Conservation (phyloP, 805 yeast genomes). For the Spathaspora arborariae region DNA sequence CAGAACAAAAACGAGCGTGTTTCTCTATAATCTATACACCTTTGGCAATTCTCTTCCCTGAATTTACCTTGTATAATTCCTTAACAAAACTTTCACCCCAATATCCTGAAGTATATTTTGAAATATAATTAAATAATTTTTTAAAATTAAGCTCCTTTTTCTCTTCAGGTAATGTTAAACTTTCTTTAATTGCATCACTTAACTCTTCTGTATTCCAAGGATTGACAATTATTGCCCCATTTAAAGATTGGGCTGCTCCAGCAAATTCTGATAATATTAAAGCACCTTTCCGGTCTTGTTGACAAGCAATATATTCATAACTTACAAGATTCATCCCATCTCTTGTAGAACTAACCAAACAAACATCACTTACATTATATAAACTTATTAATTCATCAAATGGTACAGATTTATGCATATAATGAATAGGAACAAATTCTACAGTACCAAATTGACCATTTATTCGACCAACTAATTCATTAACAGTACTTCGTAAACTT, state of each 20-base stretch:
- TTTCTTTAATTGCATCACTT: constrained; percentile 79
- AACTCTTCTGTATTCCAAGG: constrained; percentile 99
- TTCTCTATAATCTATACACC: background rate
- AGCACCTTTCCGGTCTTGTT: constrained; percentile 78
- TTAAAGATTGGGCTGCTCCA: constrained; percentile 98
- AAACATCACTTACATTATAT: constrained; percentile 82
- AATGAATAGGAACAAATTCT: constrained; percentile 96
- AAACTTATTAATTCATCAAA: constrained; percentile 89
- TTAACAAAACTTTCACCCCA: constrained; percentile 97
- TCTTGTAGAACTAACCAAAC: constrained; percentile 89
- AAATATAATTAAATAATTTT: constrained; percentile 80
- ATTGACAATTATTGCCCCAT: constrained; percentile 90
- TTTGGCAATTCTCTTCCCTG: background rate
- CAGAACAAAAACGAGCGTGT: constrained; percentile 8
- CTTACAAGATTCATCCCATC: constrained; percentile 98
- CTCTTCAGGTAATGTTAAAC: constrained; percentile 80
- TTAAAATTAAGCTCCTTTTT: constrained; percentile 75
- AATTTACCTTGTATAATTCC: constrained; percentile 54
- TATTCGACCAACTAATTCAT: constrained; percentile 93
- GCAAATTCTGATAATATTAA: constrained; percentile 91
- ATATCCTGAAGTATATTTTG: constrained; percentile 89
- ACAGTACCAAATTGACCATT: constrained; percentile 96
- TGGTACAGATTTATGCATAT: constrained; percentile 86
- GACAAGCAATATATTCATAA: constrained; percentile 96
- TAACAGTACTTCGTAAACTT: constrained; percentile 85